Evolutionary conservation across 331 rosid species (phyloP).

Genomic region (Malus hybrid): DNA sequence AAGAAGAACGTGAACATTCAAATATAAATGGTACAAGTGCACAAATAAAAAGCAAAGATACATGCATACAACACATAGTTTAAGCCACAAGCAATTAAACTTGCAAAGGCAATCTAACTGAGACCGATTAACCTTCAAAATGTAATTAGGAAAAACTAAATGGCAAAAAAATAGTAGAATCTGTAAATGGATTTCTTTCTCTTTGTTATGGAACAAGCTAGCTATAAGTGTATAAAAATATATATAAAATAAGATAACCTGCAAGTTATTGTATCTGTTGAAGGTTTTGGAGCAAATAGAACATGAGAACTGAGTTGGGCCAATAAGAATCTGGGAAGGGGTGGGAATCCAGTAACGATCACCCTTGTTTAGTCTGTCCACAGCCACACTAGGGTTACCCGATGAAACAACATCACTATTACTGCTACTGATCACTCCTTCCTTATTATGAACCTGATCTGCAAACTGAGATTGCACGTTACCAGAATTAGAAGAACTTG

Average conservation of each 20-base stretch:
- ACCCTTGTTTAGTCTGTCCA: not conserved
- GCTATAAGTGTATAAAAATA: not conserved
- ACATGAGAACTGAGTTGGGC: slow-evolving; percentile 81
- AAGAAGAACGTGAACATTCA: not conserved
- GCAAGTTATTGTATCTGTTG: slow-evolving; percentile 90
- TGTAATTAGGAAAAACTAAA: not conserved
- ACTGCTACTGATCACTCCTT: not conserved
- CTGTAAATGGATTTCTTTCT: not conserved
- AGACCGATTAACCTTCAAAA: not conserved
- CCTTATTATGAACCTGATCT: not conserved
- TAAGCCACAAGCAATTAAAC: not conserved
- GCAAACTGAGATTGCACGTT: not conserved
- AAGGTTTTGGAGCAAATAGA: slow-evolving; percentile 75
- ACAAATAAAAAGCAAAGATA: not conserved
- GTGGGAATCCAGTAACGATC: slow-evolving; percentile 83
- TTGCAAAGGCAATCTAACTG: not conserved
- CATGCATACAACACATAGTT: not conserved
- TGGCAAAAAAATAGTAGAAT: not conserved
- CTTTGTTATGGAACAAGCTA: not conserved
- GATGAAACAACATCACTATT: not conserved
- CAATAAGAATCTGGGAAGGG: slow-evolving; percentile 83
- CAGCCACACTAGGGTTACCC: not conserved
- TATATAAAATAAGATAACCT: slow-evolving; percentile 34
- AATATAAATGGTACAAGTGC: not conserved
- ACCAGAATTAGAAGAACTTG: not conserved